Base-by-base conservation (phyloP, 2,329 filamentous ascomycete genomes). In the Colletotrichum sp. region DNA sequence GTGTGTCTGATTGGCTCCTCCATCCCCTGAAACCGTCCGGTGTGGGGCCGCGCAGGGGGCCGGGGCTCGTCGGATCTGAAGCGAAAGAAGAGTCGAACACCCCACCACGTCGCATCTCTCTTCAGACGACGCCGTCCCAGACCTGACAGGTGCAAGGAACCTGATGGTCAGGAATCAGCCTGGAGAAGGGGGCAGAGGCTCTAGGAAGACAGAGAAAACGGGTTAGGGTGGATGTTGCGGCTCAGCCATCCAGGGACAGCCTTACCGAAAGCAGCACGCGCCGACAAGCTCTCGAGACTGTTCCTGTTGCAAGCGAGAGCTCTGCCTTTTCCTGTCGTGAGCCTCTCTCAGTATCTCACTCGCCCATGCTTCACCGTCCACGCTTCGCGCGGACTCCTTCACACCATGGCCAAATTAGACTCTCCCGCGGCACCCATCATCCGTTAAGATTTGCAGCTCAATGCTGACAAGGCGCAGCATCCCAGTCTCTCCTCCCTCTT, bases 251-350 rank as follows among this genome's bases (percentile, higher is more conserved):
- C 64, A 76, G 64, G 70, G 73, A 73, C 59, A 68, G 18, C 44
- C 64, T 74, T 69, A 28, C 70, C 74, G 63, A 26, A 69, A 52
- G 24, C 16, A 65, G 70, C 59, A 32, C 16, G 10, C 15, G 59
- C 57, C 36, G 74, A 76, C 70, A 44, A 65, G 74, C 70, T 64
- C 39, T 73, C 59, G 74, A 76, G 64, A 76, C 74, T 62, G 21
- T 34, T 67, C n/a, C 21, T 65, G 74, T 76, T 65, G 34, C 74
- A 76, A 65, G 39, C 30, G 63, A 13, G 52, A 21, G n/a, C 44
- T 52, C 44, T 52, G 36, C 18, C 26, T 15, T 15, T 32, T n/a
- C 12, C 3, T 39, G 55, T 8, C 49, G 13, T 39, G 36, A 30
- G 57, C 5, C 26, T 30, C 44, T 49, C 18, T 21, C 2, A 49